Base-by-base conservation (phyloP, 2,329 filamentous ascomycete genomes). In the Knufia fluminis region DNA sequence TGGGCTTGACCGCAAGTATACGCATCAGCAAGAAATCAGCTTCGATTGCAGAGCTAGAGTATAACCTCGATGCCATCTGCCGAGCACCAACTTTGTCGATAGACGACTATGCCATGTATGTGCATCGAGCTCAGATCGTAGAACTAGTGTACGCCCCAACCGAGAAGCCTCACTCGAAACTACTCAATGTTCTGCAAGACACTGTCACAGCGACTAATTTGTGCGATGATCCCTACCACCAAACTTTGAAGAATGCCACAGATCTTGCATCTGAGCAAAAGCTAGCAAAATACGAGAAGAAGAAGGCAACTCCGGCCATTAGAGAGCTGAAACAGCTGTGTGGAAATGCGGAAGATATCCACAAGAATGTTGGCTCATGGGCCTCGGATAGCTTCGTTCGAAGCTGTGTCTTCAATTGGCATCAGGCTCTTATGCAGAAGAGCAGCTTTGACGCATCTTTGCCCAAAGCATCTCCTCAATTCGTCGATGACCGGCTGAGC, bases 1-100 rank as follows among this genome's bases (percentile, higher is more conserved):
- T 95, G 3, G 89, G 88, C 0, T 71, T 95, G 20, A 90, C 84
- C 4, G 89, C 89, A 1, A 94, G 85, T 53, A 88, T 88, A 0
- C 76, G 86, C 2, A 79, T 83, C 55, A 78, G 44, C 23, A 54
- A 50, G 10, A 54, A 49, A 12, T 40, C 33, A 7, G 23, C 23
- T 7, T 49, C 50, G 14, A 51, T 23, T 41, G 73, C 72, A 42
- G 62, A 64, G 3, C 74, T 94, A 4, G 88, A 94, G 62, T 55
- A 63, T 2, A 86, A 84, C 35, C 68, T 95, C 38, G 75, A 89
- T 61, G 78, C 86, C 1, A 70, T 78, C 26, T 85, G 83, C 55
- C 77, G 75, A 52, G 83, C 82, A 1, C 89, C 89, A 0, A 82
- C 77, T 2, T 59, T 75, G 1, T 78, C 90, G 60, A 76, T 84